Conservation (phyloP, 805 yeast species). For the Pichia nanzhaoensis region DNA sequence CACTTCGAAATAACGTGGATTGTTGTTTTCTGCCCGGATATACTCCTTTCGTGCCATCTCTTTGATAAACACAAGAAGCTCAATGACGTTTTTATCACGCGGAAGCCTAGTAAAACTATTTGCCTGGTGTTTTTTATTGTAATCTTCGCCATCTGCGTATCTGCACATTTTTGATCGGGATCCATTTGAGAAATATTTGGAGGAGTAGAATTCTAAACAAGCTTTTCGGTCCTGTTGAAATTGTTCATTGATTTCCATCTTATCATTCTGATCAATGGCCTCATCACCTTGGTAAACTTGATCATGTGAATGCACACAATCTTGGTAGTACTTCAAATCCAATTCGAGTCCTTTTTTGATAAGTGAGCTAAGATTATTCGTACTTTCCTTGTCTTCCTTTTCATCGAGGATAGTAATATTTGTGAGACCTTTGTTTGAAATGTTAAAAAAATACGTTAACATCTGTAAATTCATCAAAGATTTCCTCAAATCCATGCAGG, state of each 20-base stretch:
- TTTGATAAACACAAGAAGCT: slow-evolving; percentile 24
- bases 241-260: neutral
- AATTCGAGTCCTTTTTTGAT: neutral
- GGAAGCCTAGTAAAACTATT: slow-evolving; percentile 19
- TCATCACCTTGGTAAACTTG: neutral
- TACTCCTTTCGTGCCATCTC: slow-evolving; percentile 23
- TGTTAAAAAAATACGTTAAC: slow-evolving; percentile 20
- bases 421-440: slow-evolving; percentile 14
- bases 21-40: neutral
- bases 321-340: neutral
- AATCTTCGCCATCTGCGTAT: slow-evolving; percentile 20
- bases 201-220: slow-evolving; percentile 24
- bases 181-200: slow-evolving; percentile 21
- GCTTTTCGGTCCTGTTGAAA: slow-evolving; percentile 3
- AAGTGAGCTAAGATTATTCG: neutral
- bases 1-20: slow-evolving; percentile 5
- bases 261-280: neutral
- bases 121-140: slow-evolving; percentile 17
- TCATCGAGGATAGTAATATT: slow-evolving; percentile 3
- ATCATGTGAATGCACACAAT: neutral
- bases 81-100: slow-evolving; percentile 12
- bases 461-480: slow-evolving; percentile 28
- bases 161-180: slow-evolving; percentile 17
- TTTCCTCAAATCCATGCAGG: slow-evolving; percentile 21
- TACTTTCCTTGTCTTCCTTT: neutral